Conservation (phyloP, 495 filamentous ascomycete genomes). For the Penicillium odoratum region DNA sequence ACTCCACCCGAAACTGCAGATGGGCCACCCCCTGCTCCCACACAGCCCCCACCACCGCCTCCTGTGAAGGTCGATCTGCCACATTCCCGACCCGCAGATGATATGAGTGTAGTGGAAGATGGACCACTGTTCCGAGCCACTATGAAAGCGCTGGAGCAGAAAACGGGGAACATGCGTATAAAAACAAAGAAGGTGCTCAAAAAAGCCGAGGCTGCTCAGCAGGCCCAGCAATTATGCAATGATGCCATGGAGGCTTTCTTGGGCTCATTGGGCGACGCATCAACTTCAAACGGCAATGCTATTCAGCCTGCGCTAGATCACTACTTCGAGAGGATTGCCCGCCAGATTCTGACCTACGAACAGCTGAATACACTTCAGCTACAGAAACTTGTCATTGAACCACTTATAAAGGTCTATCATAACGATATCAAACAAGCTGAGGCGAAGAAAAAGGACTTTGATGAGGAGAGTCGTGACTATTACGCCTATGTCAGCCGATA, state of each 20-base stretch:
- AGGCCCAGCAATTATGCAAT: slow-evolving; percentile 79
- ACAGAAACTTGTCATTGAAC: slow-evolving; percentile 91
- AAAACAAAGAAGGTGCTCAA: slow-evolving; percentile 96
- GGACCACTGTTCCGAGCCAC: slow-evolving; percentile 95
- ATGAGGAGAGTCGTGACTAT: slow-evolving; percentile 97
- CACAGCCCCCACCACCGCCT: slow-evolving; percentile 44
- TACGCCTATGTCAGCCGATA: slow-evolving; percentile 94
- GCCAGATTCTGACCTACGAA: slow-evolving; percentile 86
- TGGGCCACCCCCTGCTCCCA: slow-evolving; percentile 41
- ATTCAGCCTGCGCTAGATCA: slow-evolving; percentile 95
- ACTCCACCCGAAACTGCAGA: slow-evolving; percentile 61
- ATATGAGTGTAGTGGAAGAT: slow-evolving; percentile 84
- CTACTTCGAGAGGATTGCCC: slow-evolving; percentile 96
- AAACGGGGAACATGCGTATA: slow-evolving; percentile 88
- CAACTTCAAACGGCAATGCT: slow-evolving; percentile 87
- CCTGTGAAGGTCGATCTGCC: slow-evolving; percentile 83
- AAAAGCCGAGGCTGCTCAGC: slow-evolving; percentile 81
- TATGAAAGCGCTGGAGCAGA: slow-evolving; percentile 94
- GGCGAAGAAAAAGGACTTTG: slow-evolving; percentile 94
- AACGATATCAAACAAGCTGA: slow-evolving; percentile 98
- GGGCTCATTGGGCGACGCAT: slow-evolving; percentile 83
- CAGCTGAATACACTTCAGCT: slow-evolving; percentile 78
- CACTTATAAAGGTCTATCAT: slow-evolving; percentile 86
- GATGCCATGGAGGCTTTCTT: slow-evolving; percentile 80
- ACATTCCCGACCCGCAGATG: slow-evolving; percentile 82